Percentiles rank a stretch among this genome's conserved stretches.
Evolutionary conservation across 495 filamentous ascomycete genomes (phyloP).

Genomic region (Aspergillus ellipticus): DNA sequence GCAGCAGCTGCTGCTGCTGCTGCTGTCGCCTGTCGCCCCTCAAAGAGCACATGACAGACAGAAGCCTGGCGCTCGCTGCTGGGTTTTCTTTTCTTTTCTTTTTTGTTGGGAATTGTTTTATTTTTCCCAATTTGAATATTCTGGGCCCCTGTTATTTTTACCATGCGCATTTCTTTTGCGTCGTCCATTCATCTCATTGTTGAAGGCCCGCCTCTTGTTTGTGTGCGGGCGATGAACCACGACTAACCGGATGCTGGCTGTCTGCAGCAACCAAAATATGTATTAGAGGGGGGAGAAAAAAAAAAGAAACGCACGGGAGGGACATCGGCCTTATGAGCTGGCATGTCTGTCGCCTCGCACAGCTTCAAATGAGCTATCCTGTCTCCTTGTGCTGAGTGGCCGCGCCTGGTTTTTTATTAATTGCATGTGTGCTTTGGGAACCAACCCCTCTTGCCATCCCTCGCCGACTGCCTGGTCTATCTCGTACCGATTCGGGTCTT

Average conservation of each 20-base stretch:
- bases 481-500: background rate
- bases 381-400: conserved; percentile 13
- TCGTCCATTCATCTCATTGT: background rate
- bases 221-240: conserved; percentile 7
- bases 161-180: background rate
- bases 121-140: background rate
- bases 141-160: background rate
- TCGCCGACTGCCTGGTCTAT: background rate
- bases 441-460: background rate
- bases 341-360: conserved; percentile 16
- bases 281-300: background rate
- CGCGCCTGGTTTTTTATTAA: conserved; percentile 11
- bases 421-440: background rate
- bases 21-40: no score
- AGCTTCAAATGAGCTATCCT: conserved; percentile 10
- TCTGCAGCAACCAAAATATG: conserved; percentile 4
- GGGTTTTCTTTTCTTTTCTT: background rate
- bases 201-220: conserved; percentile 14
- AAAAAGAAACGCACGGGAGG: conserved; percentile 2
- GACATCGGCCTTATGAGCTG: conserved; percentile 20
- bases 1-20: background rate
- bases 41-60: conserved; percentile 5
- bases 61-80: background rate
- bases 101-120: conserved; percentile 3
- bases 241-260: conserved; percentile 9